Conservation (phyloP, 1,284 basidiomycete genomes). For the Coriolopsis trogii region DNA sequence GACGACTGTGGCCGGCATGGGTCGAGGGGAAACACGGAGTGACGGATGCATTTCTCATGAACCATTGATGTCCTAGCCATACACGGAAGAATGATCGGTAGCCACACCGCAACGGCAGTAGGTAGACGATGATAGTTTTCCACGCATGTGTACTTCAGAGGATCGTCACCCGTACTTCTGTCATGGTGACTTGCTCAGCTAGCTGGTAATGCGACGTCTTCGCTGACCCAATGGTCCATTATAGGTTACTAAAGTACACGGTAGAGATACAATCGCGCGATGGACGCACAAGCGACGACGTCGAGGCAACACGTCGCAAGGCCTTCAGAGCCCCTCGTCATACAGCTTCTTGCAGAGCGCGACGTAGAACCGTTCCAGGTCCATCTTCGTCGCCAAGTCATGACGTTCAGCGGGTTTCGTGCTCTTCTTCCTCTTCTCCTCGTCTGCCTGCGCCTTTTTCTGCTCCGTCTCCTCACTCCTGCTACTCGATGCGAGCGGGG, state of each 20-base stretch:
- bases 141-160: too few relatives aligned
- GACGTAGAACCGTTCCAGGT: constrained; percentile 78
- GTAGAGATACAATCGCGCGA: not conserved
- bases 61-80: too few relatives aligned
- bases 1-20: too few relatives aligned
- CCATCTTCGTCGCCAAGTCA: constrained; percentile 60
- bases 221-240: not conserved
- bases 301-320: not conserved
- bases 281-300: not conserved
- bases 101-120: too few relatives aligned
- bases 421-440: constrained; percentile 14
- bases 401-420: constrained; percentile 35
- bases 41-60: too few relatives aligned
- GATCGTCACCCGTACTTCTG: too few relatives aligned
- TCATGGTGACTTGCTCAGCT: too few relatives aligned
- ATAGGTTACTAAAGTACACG: not conserved
- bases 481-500: constrained; percentile 9
- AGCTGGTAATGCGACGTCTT: too few relatives aligned
- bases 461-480: constrained; percentile 24
- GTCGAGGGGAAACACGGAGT: too few relatives aligned
- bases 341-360: constrained; percentile 78
- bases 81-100: too few relatives aligned
- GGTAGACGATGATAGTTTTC: too few relatives aligned
- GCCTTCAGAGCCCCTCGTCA: constrained; percentile 71
- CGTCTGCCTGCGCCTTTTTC: constrained; percentile 11